phyloP scores from a whole-genome alignment of 2,329 filamentous ascomycete species.

The Lecanicillium sp. region DNA sequence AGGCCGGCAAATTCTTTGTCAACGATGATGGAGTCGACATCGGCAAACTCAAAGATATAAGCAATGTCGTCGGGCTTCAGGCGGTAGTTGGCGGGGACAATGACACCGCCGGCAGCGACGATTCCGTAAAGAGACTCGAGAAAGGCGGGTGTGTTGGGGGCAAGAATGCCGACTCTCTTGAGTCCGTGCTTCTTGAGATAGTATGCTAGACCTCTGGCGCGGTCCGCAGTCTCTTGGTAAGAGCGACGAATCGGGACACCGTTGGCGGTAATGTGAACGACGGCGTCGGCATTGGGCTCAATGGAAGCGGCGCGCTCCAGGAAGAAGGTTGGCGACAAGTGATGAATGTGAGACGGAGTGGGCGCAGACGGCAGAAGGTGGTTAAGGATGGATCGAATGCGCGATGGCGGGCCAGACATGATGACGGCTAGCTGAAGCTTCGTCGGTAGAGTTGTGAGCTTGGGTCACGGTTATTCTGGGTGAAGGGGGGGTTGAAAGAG shows the following conservation, averaged over 20 bases:
- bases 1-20: slow-evolving; percentile 73
- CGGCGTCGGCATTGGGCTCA: slow-evolving; percentile 77
- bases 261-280: slow-evolving; percentile 80
- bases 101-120: slow-evolving; percentile 70
- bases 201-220: slow-evolving; percentile 81
- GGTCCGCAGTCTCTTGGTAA: slow-evolving; percentile 78
- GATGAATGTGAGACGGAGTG: slow-evolving; percentile 59
- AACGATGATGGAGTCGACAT: slow-evolving; percentile 81
- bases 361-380: slow-evolving; percentile 39
- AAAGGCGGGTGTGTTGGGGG: slow-evolving; percentile 91
- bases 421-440: slow-evolving; percentile 15
- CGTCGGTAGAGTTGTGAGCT: too few species aligned
- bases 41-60: slow-evolving; percentile 85
- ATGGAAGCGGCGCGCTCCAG: slow-evolving; percentile 79
- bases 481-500: background rate
- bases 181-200: slow-evolving; percentile 70
- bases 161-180: slow-evolving; percentile 76
- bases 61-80: slow-evolving; percentile 78
- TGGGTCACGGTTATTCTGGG: too few species aligned
- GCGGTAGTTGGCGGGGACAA: slow-evolving; percentile 59
- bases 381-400: slow-evolving; percentile 52
- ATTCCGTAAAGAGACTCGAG: slow-evolving; percentile 87
- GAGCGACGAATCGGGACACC: slow-evolving; percentile 65
- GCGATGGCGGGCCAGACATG: slow-evolving; percentile 61
- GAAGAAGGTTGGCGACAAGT: slow-evolving; percentile 82